These are phyloP conservation scores for Tilletia walkeri DNA, from an alignment of 1,284 basidiomycete genomes.

Conservation along the genomic window DNA sequence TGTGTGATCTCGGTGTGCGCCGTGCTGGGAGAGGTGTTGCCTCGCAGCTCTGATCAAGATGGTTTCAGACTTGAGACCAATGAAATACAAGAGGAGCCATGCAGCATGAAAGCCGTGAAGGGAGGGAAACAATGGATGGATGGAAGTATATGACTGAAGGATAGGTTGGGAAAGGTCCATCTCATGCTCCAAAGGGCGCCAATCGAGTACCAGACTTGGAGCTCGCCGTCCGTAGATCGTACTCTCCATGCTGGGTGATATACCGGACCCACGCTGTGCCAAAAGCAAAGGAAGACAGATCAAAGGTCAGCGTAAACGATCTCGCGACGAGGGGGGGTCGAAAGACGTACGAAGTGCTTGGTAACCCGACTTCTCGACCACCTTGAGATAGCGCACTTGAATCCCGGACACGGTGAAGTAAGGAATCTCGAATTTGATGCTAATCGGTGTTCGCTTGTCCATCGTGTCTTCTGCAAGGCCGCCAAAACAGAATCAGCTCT, in stretches of 20 bases:
- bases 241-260: conserved; percentile 93
- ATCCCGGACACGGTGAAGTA: conserved; percentile 94
- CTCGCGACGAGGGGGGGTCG: background rate
- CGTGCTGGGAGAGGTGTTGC: too few relatives aligned
- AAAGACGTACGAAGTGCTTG: conserved; percentile 69
- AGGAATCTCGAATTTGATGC: conserved; percentile 95
- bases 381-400: conserved; percentile 92
- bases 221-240: conserved; percentile 64
- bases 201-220: conserved; percentile 34
- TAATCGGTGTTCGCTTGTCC: conserved; percentile 88
- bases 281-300: background rate
- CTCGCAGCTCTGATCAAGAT: too few relatives aligned
- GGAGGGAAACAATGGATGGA: too few relatives aligned
- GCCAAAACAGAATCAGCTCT: too few relatives aligned
- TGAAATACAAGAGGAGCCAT: too few relatives aligned
- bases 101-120: too few relatives aligned
- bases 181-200: conserved; percentile 1
- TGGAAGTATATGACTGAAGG: background rate
- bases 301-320: background rate
- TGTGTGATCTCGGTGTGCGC: too few relatives aligned
- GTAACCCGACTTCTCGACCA: conserved; percentile 90
- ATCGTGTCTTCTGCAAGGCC: conserved; percentile 64
- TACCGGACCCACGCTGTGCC: conserved; percentile 61
- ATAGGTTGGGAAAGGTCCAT: background rate
- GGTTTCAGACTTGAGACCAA: too few relatives aligned